A percentile compares a stretch with the other conserved stretches of the same genome.
Conservation (phyloP, 2,329 filamentous ascomycete genomes). For the Scorias spongiosa region DNA sequence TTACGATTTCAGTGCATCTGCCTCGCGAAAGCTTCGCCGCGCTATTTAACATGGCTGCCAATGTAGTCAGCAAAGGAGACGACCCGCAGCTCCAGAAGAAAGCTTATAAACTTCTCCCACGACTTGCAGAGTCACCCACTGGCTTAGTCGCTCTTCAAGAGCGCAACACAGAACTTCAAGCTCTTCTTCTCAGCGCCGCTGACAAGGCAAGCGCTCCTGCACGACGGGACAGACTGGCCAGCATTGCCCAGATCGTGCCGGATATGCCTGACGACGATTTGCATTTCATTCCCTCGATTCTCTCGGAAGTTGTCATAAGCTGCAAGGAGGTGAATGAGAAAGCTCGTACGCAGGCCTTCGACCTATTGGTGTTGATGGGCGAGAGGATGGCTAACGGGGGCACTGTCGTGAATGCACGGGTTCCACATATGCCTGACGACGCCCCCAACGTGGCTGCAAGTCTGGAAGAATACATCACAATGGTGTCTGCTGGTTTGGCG, state of each 20-base stretch:
- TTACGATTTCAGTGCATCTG: slow-evolving; percentile 88
- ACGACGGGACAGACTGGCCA: slow-evolving; percentile 69
- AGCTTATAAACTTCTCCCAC: slow-evolving; percentile 92
- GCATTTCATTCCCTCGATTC: slow-evolving; percentile 81
- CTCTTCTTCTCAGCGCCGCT: slow-evolving; percentile 61
- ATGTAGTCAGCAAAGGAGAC: slow-evolving; percentile 64
- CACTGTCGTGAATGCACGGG: slow-evolving; percentile 69
- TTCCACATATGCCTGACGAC: slow-evolving; percentile 68
- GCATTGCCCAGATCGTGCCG: slow-evolving; percentile 65
- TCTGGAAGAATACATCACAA: slow-evolving; percentile 92
- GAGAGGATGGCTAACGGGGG: slow-evolving; percentile 63
- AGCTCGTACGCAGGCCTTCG: slow-evolving; percentile 76
- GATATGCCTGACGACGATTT: slow-evolving; percentile 63
- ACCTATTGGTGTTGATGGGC: slow-evolving; percentile 77
- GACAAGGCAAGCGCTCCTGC: slow-evolving; percentile 80
- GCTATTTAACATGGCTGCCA: slow-evolving; percentile 73
- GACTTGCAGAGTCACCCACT: slow-evolving; percentile 65
- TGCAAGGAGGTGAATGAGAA: slow-evolving; percentile 98
- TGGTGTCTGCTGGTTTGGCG: slow-evolving; percentile 91
- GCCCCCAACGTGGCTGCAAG: slow-evolving; percentile 63
- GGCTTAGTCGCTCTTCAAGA: slow-evolving; percentile 64
- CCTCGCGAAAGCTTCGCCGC: slow-evolving; percentile 71
- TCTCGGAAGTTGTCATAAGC: slow-evolving; percentile 88
- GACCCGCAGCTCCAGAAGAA: slow-evolving; percentile 97
- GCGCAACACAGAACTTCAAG: slow-evolving; percentile 63